These are phyloP conservation scores for Coemansia sp. DNA, from an alignment of 192 early-diverging fungal genomes.

Conservation along the genomic window DNA sequence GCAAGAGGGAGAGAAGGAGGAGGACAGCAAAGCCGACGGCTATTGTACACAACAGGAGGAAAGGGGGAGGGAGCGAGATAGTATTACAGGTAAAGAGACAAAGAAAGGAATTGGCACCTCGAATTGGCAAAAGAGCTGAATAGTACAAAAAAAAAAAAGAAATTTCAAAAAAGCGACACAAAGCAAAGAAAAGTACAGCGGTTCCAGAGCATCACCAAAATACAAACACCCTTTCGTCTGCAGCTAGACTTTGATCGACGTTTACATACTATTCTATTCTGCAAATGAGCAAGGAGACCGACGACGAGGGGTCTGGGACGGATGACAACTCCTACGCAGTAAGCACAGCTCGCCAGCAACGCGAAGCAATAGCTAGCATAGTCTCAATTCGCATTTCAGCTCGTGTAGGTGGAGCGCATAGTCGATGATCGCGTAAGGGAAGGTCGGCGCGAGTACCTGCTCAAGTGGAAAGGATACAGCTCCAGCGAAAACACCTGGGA, in stretches of 20 bases:
- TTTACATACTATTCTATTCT: not conserved
- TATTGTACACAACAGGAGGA: not conserved
- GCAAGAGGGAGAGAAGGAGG: slow-evolving; percentile 1
- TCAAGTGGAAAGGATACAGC: slow-evolving; percentile 46
- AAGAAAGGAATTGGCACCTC: not conserved
- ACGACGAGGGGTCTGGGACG: not conserved
- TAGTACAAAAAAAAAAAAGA: slow-evolving; percentile 16
- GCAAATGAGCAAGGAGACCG: not conserved
- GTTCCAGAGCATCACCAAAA: not conserved
- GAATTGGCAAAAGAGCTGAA: not conserved
- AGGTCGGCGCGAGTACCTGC: slow-evolving; percentile 17
- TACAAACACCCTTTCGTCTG: not conserved
- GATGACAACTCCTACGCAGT: not conserved
- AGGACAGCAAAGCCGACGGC: not conserved
- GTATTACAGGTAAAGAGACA: not conserved
- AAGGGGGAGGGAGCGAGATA: not conserved
- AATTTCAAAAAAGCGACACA: not conserved
- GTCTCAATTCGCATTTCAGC: not conserved
- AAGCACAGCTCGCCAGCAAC: not conserved
- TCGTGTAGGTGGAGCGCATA: slow-evolving; percentile 28
- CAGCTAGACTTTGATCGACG: not conserved
- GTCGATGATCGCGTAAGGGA: slow-evolving; percentile 16
- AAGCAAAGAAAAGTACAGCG: not conserved
- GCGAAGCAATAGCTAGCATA: not conserved
- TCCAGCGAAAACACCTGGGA: slow-evolving; percentile 44